A percentile compares a stretch with the other conserved stretches of the same genome.
Evolutionary conservation across 2,329 filamentous ascomycete genomes (phyloP).

Genomic region (Apiospora malaysiana): DNA sequence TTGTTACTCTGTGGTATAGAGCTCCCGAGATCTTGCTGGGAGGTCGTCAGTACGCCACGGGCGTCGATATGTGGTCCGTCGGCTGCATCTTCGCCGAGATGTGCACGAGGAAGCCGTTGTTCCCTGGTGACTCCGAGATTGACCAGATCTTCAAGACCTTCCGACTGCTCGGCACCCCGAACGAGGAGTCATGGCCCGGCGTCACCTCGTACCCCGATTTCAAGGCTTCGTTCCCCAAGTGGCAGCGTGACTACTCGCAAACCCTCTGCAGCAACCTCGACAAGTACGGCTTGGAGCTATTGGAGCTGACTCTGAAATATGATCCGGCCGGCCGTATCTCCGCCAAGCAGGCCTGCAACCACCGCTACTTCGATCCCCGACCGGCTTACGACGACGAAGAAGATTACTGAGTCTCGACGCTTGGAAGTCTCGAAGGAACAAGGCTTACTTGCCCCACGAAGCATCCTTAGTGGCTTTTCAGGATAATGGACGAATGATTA

Average conservation of each 20-base stretch:
- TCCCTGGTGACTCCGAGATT: slow-evolving; percentile 91
- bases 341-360: slow-evolving; percentile 84
- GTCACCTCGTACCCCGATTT: slow-evolving; percentile 96
- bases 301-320: slow-evolving; percentile 78
- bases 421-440: not conserved
- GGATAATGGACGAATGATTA: slow-evolving; percentile 16
- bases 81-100: slow-evolving; percentile 96
- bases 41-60: slow-evolving; percentile 90
- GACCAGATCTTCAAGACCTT: slow-evolving; percentile 97
- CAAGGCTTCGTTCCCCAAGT: slow-evolving; percentile 91
- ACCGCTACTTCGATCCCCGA: slow-evolving; percentile 74
- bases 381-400: slow-evolving; percentile 15
- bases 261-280: slow-evolving; percentile 76
- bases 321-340: slow-evolving; percentile 87
- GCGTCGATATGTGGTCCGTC: slow-evolving; percentile 95
- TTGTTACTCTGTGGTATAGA: slow-evolving; percentile 93
- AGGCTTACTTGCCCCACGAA: not conserved
- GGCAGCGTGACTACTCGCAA: slow-evolving; percentile 72
- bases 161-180: slow-evolving; percentile 82
- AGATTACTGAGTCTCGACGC: not conserved
- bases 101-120: slow-evolving; percentile 91
- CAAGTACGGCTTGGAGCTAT: slow-evolving; percentile 70
- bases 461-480: slow-evolving; percentile 21
- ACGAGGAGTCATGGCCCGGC: slow-evolving; percentile 83
- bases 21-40: slow-evolving; percentile 89